Base-by-base conservation (phyloP, 306 rosid species). In the Corylus avellana region DNA sequence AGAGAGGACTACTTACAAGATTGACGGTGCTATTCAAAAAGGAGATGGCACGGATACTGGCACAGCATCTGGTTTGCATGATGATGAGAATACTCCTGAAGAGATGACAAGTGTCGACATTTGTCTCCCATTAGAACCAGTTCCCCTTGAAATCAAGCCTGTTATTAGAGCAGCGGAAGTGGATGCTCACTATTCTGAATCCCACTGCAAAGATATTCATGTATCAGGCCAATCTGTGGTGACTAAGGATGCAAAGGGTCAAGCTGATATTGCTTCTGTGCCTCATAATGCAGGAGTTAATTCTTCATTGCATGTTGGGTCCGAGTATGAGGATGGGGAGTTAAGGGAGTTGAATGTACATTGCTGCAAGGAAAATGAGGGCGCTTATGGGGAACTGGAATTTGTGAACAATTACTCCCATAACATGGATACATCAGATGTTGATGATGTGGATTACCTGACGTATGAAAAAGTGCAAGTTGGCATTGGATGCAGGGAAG, bases 281-380 rank as follows among this genome's bases (percentile, higher is more conserved):
- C 46, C 77, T 78, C 46, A 13, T n/a, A 64, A 62, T 35, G 35
- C 32, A 18, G 20, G 58, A 4, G 58, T 54, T 16, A 54, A 59
- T 68, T 70, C 68, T 54, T 54, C 58, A 17, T 20, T 14, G 58
- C 8, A 5, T 54, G 8, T 47, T 32, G 64, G 72, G 13, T 49
- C 39, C 14, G 62, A 29, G 58, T 84, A 80, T 59, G 87, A 80
- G 74, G 87, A 84, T 59, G 87, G 87, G 37, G 87, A 84, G 85
- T 74, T 84, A 76, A 76, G 87, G 72, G 87, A 84, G 13, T 66
- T 81, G 1, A 77, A 84, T 77, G 77, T 46, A 18, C 87, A 76
- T 16, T 50, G 67, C 61, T 77, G 84, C 84, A 81, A 77, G 75
- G 77, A 67, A 51, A 83, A 78, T 68, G 83, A 74, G 47, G 46